Conservation (phyloP, 805 yeast genomes). For the Candida corydali region DNA sequence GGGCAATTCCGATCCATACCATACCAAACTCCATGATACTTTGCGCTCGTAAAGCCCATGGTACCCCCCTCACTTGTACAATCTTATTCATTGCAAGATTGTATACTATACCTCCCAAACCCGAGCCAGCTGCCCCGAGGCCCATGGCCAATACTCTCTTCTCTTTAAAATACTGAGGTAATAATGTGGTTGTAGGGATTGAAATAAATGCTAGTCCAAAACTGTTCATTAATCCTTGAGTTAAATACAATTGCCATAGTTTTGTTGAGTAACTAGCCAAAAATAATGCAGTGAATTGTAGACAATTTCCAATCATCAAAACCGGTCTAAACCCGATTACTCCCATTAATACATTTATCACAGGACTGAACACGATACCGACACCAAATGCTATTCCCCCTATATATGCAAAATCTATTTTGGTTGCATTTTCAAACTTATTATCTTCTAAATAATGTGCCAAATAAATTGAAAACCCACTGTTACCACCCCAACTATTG, state of each 20-base stretch:
- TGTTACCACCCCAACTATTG: conserved; percentile 71
- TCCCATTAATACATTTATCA: conserved; percentile 45
- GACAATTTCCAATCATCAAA: conserved; percentile 42
- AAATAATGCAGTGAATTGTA: conserved; percentile 52
- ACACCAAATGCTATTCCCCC: conserved; percentile 65
- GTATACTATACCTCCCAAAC: conserved; percentile 49
- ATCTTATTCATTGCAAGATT: conserved; percentile 47
- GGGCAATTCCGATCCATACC: conserved; percentile 18
- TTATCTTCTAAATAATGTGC: conserved; percentile 50
- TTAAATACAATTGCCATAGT: conserved; percentile 62
- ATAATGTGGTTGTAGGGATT: conserved; percentile 53
- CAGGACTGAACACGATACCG: conserved; percentile 50
- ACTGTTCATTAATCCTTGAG: conserved; percentile 67
- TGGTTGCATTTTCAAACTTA: conserved; percentile 50
- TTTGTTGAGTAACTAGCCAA: conserved; percentile 57
- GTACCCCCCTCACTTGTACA: conserved; percentile 30
- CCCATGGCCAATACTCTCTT: conserved; percentile 55
- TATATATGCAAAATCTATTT: conserved; percentile 58
- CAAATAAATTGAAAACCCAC: conserved; percentile 62
- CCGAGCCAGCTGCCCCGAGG: conserved; percentile 47
- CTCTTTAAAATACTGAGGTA: conserved; percentile 70
- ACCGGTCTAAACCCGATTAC: conserved; percentile 37
- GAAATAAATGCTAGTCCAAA: conserved; percentile 53
- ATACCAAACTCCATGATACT: conserved; percentile 32
- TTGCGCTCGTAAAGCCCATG: conserved; percentile 51